Conservation (phyloP, 116 monocot species). For the Posidonia oceanica region DNA sequence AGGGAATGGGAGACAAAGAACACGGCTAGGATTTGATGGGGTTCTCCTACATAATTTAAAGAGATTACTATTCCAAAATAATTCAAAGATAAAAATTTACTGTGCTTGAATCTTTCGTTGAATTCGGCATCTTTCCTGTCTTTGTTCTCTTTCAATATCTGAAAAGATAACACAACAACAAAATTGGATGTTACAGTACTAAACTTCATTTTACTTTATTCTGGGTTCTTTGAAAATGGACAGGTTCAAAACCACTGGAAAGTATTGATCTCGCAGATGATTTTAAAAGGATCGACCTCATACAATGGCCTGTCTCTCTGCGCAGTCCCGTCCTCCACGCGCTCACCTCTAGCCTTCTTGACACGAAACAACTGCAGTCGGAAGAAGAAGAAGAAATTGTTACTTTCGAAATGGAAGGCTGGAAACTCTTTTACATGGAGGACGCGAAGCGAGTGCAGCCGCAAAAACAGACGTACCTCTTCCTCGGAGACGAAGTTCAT, state of each 20-base stretch:
- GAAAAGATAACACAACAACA: conserved; percentile 3
- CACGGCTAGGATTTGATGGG: no score
- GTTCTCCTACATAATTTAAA: no score
- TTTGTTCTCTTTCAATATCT: conserved; percentile 90
- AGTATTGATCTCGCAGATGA: no score
- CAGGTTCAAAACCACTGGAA: no score
- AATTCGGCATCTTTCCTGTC: conserved; percentile 94
- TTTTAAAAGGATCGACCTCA: conserved; percentile 29
- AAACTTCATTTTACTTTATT: no score
- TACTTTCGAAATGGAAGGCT: no score
- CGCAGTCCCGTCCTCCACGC: conserved; percentile 89
- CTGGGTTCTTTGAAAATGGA: no score
- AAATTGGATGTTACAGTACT: neutral
- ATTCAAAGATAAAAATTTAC: conserved; percentile 24
- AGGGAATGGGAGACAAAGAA: no score
- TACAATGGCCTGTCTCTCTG: conserved; percentile 69
- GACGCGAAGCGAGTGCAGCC: no score
- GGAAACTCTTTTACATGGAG: no score
- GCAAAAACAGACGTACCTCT: conserved; percentile 23
- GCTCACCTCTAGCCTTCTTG: conserved; percentile 71
- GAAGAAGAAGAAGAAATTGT: neutral
- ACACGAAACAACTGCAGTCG: conserved; percentile 47
- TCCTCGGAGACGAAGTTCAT: conserved; percentile 87
- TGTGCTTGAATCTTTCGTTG: conserved; percentile 94
- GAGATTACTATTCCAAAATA: no score